phyloP scores from a whole-genome alignment of 2,329 filamentous ascomycete species.

The Pochonia chlamydosporia region DNA sequence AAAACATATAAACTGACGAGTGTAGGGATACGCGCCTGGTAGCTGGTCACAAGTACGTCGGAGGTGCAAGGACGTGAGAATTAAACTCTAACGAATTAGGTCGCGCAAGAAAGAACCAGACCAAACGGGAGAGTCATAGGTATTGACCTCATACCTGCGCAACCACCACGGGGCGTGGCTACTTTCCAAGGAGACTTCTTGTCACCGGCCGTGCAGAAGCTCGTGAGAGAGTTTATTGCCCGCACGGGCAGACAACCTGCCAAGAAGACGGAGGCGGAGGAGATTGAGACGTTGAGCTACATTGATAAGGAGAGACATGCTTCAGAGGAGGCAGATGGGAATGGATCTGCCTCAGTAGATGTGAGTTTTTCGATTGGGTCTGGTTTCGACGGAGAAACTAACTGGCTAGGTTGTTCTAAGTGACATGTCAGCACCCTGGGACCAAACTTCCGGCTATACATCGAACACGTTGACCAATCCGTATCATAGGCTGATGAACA shows the following conservation, averaged over 20 bases:
- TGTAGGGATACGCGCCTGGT: conserved; percentile 69
- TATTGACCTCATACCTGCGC: conserved; percentile 88
- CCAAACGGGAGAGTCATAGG: conserved; percentile 78
- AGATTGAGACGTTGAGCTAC: conserved; percentile 43
- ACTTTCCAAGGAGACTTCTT: conserved; percentile 95
- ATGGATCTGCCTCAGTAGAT: conserved; percentile 52
- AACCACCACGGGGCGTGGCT: conserved; percentile 85
- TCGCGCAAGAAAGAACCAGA: conserved; percentile 71
- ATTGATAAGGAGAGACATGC: conserved; percentile 56
- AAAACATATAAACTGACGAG: background rate
- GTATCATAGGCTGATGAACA: conserved; percentile 99
- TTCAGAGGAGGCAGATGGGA: conserved; percentile 16
- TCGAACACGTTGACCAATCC: conserved; percentile 92
- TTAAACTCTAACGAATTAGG: conserved; percentile 38
- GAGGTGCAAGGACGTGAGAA: background rate
- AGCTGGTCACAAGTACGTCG: conserved; percentile 63
- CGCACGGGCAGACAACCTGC: conserved; percentile 33
- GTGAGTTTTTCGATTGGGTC: conserved; percentile 30
- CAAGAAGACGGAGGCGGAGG: conserved; percentile 14
- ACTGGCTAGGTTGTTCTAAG: conserved; percentile 69
- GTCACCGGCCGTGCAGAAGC: conserved; percentile 62
- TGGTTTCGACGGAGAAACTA: background rate
- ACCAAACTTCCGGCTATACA: conserved; percentile 70
- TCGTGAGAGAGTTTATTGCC: conserved; percentile 71
- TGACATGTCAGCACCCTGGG: conserved; percentile 99